Evolutionary conservation across 2,329 filamentous ascomycete genomes (phyloP).

Genomic region (Penicillium sp.): DNA sequence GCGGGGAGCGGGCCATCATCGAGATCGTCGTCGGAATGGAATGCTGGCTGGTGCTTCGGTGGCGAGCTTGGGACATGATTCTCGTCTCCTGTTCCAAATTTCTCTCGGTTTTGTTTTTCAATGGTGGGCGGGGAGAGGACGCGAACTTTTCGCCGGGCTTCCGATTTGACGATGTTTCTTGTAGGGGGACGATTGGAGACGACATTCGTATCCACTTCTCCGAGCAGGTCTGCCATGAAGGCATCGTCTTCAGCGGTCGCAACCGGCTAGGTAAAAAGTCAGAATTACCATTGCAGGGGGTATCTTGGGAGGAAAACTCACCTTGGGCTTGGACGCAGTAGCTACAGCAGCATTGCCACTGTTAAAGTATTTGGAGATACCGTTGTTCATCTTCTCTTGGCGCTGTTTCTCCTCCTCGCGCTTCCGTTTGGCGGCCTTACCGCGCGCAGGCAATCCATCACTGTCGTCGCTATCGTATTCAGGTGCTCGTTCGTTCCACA

Average conservation of each 20-base stretch:
- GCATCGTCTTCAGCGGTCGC: constrained; percentile 86
- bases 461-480: constrained; percentile 62
- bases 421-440: constrained; percentile 75
- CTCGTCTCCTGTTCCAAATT: constrained; percentile 45
- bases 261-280: constrained; percentile 51
- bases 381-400: constrained; percentile 82
- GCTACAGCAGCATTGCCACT: constrained; percentile 61
- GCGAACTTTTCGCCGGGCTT: constrained; percentile 75
- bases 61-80: constrained; percentile 49
- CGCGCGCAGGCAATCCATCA: constrained; percentile 65
- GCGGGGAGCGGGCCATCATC: constrained; percentile 58
- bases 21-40: constrained; percentile 51
- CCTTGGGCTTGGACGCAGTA: constrained; percentile 75
- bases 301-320: constrained; percentile 36
- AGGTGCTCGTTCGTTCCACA: constrained; percentile 75
- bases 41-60: constrained; percentile 39
- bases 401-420: constrained; percentile 84
- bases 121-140: constrained; percentile 73
- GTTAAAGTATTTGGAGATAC: constrained; percentile 93
- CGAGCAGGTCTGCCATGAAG: constrained; percentile 81
- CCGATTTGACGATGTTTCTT: constrained; percentile 69
- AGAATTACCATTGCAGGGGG: background rate
- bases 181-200: constrained; percentile 56
- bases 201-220: constrained; percentile 80
- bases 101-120: constrained; percentile 57